Percentiles rank a stretch among this genome's conserved stretches.
These are phyloP conservation scores for Sugiyamaella marilandica DNA, from an alignment of 805 yeast genomes.

Conservation along the genomic window DNA sequence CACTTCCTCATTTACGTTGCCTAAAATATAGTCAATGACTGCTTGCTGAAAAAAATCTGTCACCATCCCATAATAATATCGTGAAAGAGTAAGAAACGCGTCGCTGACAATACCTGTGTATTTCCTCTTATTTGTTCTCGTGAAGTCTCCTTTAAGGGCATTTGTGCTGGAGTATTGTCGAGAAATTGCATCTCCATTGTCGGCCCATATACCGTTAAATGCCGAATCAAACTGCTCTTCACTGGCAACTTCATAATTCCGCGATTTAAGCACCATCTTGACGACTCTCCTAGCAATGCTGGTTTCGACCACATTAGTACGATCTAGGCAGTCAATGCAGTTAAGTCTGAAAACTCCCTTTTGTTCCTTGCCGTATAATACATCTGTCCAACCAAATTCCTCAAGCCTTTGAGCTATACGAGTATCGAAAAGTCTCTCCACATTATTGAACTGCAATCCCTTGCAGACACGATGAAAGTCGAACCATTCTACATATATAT, in stretches of 20 bases:
- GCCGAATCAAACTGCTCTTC: constrained; percentile 20
- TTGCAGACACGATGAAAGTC: constrained; percentile 56
- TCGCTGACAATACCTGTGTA: constrained; percentile 41
- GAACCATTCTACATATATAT: constrained; percentile 48
- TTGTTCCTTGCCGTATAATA: constrained; percentile 33
- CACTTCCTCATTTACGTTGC: constrained; percentile 33
- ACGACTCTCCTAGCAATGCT: constrained; percentile 32
- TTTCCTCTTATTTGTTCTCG: constrained; percentile 40
- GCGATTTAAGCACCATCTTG: constrained; percentile 23
- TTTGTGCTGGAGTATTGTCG: constrained; percentile 57
- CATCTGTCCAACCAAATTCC: constrained; percentile 34
- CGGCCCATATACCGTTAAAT: constrained; percentile 52
- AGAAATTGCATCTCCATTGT: constrained; percentile 63
- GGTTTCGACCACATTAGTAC: constrained; percentile 49
- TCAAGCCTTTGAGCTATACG: constrained; percentile 13
- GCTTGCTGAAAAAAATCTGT: constrained; percentile 44
- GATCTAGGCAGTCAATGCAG: constrained; percentile 60
- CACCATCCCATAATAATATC: constrained; percentile 43
- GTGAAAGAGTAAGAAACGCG: constrained; percentile 39
- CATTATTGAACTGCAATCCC: constrained; percentile 40
- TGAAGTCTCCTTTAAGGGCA: constrained; percentile 48
- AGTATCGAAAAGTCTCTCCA: constrained; percentile 30
- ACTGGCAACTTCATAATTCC: constrained; percentile 5
- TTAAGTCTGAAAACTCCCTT: constrained; percentile 54
- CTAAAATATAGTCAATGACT: constrained; percentile 39